phyloP scores from a whole-genome alignment of 1,284 basidiomycete species.

The Pulchroboletus neoregius region DNA sequence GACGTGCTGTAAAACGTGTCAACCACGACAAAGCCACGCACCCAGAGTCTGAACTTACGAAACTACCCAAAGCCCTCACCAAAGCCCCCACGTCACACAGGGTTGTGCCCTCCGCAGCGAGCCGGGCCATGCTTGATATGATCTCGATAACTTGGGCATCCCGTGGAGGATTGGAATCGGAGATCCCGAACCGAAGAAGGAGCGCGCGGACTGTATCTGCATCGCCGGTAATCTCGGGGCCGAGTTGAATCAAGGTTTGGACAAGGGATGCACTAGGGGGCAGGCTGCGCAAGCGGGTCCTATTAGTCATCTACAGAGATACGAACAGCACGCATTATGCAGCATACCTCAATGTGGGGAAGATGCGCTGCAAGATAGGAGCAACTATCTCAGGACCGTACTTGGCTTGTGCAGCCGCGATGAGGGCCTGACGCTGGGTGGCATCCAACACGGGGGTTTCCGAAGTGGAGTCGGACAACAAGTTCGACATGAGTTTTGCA shows the following conservation, averaged over 20 bases:
- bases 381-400: conserved; percentile 57
- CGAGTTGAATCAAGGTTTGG: conserved; percentile 69
- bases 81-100: conserved; percentile 77
- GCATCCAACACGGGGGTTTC: conserved; percentile 68
- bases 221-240: conserved; percentile 72
- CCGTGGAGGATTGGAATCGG: conserved; percentile 62
- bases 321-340: conserved; percentile 6
- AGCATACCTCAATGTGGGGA: conserved; percentile 57
- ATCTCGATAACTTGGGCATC: conserved; percentile 68
- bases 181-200: conserved; percentile 67
- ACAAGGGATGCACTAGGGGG: conserved; percentile 63
- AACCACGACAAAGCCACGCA: conserved; percentile 10
- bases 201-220: conserved; percentile 64
- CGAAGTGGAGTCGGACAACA: conserved; percentile 63
- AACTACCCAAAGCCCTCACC: conserved; percentile 63
- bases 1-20: conserved; percentile 44
- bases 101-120: conserved; percentile 65
- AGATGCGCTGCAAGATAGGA: conserved; percentile 49
- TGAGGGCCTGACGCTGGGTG: conserved; percentile 65
- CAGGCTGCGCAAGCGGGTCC: conserved; percentile 43
- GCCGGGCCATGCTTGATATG: conserved; percentile 58
- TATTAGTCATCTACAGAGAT: conserved; percentile 14
- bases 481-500: conserved; percentile 73
- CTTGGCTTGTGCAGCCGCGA: conserved; percentile 70
- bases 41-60: conserved; percentile 46